A percentile compares a stretch with the other conserved stretches of the same genome.
phyloP scores from a whole-genome alignment of 2,329 filamentous ascomycete genomes.

The Colletotrichum ledebouriae region DNA sequence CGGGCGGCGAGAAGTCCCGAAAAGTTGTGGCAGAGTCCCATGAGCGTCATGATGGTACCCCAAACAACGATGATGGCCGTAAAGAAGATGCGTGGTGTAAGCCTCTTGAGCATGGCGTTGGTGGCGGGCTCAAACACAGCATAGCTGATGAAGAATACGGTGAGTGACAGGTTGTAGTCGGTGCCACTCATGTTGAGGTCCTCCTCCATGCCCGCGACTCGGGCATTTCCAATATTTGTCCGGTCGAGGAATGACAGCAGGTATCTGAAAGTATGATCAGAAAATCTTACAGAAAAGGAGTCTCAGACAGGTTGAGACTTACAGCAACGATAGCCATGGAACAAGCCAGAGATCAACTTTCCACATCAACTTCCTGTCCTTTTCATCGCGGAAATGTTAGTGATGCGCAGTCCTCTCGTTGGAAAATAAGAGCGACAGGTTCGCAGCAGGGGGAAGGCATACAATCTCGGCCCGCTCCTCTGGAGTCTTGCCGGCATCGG shows the following conservation, averaged over 20 bases:
- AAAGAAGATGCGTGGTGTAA: slow-evolving; percentile 74
- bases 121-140: slow-evolving; percentile 74
- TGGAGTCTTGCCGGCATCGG: slow-evolving; percentile 73
- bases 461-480: slow-evolving; percentile 74
- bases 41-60: slow-evolving; percentile 58
- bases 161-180: slow-evolving; percentile 71
- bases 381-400: slow-evolving; percentile 6
- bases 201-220: slow-evolving; percentile 46
- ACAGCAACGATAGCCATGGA: slow-evolving; percentile 63
- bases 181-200: slow-evolving; percentile 47
- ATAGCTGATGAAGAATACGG: slow-evolving; percentile 80
- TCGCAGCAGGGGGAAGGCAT: slow-evolving; percentile 47
- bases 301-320: background rate
- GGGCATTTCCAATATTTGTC: slow-evolving; percentile 48
- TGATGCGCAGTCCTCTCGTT: background rate
- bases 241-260: slow-evolving; percentile 49
- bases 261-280: slow-evolving; percentile 37
- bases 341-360: slow-evolving; percentile 73
- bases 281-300: background rate
- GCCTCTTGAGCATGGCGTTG: slow-evolving; percentile 74
- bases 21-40: slow-evolving; percentile 62
- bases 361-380: slow-evolving; percentile 74
- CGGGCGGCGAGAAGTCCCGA: slow-evolving; percentile 61
- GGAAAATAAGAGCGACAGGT: background rate
- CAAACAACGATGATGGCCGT: slow-evolving; percentile 73